Evolutionary conservation across 2,329 filamentous ascomycete species (phyloP).

Genomic region (Ophiostoma angusticollis): DNA sequence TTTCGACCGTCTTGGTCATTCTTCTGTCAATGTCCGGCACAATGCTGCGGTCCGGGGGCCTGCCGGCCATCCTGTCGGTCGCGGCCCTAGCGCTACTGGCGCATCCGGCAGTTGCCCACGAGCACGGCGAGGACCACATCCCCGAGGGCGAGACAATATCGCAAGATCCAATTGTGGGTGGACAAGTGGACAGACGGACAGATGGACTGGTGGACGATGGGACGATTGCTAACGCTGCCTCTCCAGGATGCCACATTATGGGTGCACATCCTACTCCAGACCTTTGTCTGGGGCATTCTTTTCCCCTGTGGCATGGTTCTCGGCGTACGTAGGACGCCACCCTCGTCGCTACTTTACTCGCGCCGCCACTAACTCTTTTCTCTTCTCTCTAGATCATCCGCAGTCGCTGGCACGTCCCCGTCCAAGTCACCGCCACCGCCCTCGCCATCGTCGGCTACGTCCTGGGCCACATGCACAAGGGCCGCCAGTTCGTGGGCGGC

Average conservation of each 20-base stretch:
- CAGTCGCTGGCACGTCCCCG: slow-evolving; percentile 86
- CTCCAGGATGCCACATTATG: slow-evolving; percentile 69
- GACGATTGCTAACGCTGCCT: slow-evolving; percentile 8
- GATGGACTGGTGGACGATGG: slow-evolving; percentile 1
- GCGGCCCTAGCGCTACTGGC: slow-evolving; percentile 9
- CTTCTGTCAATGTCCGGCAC: neutral
- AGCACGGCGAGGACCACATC: slow-evolving; percentile 42
- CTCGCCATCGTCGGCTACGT: slow-evolving; percentile 78
- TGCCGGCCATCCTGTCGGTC: slow-evolving; percentile 2
- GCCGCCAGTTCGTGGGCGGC: slow-evolving; percentile 61
- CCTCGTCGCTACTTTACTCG: too few relatives aligned
- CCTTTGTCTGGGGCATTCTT: slow-evolving; percentile 75
- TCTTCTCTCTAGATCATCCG: slow-evolving; percentile 54
- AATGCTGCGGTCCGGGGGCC: slow-evolving; percentile 1
- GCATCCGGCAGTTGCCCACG: slow-evolving; percentile 26
- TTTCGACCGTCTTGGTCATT: too few relatives aligned
- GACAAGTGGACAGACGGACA: slow-evolving; percentile 7
- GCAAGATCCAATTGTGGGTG: slow-evolving; percentile 41
- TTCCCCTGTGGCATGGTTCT: slow-evolving; percentile 94
- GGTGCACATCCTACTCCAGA: slow-evolving; percentile 85
- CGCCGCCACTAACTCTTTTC: neutral
- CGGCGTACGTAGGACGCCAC: slow-evolving; percentile 69
- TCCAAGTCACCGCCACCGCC: slow-evolving; percentile 61
- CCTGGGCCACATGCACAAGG: slow-evolving; percentile 80
- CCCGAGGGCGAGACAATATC: slow-evolving; percentile 58